Evolutionary conservation across 164 flowering plant species (phyloP), one percentile per base, ranked within the genome.

Genomic region (Chimonanthus salicifolius): DNA sequence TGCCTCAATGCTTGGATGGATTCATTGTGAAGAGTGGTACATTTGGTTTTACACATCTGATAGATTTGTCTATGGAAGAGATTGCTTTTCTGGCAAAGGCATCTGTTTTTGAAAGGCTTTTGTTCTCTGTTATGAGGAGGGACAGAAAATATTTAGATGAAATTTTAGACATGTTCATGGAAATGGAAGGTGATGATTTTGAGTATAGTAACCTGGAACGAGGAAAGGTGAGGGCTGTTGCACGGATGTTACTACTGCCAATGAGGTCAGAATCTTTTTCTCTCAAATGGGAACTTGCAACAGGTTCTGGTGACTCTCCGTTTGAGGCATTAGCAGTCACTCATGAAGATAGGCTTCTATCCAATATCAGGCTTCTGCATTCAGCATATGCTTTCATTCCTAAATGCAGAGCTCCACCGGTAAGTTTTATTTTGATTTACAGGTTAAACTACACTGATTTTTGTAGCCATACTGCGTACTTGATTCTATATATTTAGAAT

Each of bases 371-470:
- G 77, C 90, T 96, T 76, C 90, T 96, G 73, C 90, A 88, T 76
- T 88, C 99, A 76, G 82, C 90, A 71, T 89, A 90, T 78, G 84
- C 94, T 68, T 94, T 84, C 82, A 92, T 94, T 73, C 99, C 97
- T 54, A 83, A 80, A 79, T 68, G 89, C 62, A 87, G 97, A 84
- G 97, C 99, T 76, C 94, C 99, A 6, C 98, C 98, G 47, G 99
- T 95, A 84, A 78, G 86, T 64, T 72, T 49, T 60, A 44, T 43
- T 64, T 3, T 54, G 16, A 5, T 54, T 13, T 10, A 4, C 3
- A 13, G 16, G 60, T 54, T 33, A 33, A 33, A 33, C 33, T 33
- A 33, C 60, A 11, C 11, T 13, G 15, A 3, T n/a, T 16, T 15
- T 13, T 54, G 13, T 54, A n/a, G 11, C 16, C 16, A n/a, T 9